A percentile compares a stretch with the other conserved stretches of the same genome.
These are phyloP conservation scores for Fusarium lyarnte DNA, from an alignment of 2,329 filamentous ascomycete genomes.

Conservation along the genomic window DNA sequence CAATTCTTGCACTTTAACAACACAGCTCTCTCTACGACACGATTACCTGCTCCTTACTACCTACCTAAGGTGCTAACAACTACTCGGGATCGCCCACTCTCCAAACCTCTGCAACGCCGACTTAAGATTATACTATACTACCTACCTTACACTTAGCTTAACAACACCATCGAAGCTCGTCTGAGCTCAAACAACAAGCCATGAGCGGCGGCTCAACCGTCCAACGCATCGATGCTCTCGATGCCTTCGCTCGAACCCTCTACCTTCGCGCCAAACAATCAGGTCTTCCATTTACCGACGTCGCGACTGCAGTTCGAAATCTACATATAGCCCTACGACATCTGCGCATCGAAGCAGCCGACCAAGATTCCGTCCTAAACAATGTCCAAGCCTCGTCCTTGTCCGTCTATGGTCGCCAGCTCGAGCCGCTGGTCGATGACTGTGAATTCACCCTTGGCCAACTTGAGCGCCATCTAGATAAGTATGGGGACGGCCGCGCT, in stretches of 20 bases:
- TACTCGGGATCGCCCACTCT: not conserved
- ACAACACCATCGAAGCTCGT: slow-evolving; percentile 3
- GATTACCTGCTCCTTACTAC: not conserved
- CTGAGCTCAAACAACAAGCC: slow-evolving; percentile 32
- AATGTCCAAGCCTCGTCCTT: slow-evolving; percentile 46
- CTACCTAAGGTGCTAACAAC: not conserved
- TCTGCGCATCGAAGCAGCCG: slow-evolving; percentile 66
- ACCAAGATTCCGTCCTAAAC: slow-evolving; percentile 65
- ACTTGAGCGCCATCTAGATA: slow-evolving; percentile 63
- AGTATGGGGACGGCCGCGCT: slow-evolving; percentile 49
- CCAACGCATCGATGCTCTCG: slow-evolving; percentile 64
- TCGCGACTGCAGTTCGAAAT: slow-evolving; percentile 60
- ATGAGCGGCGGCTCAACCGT: slow-evolving; percentile 49
- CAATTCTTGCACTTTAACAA: slow-evolving; percentile 1
- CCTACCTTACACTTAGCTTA: not conserved
- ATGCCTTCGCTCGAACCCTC: slow-evolving; percentile 64
- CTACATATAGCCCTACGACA: slow-evolving; percentile 67
- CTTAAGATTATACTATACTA: not conserved
- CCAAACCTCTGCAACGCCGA: not conserved
- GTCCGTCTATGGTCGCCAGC: slow-evolving; percentile 58
- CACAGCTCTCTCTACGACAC: not conserved
- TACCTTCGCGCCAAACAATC: slow-evolving; percentile 61
- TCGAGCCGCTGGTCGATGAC: slow-evolving; percentile 63
- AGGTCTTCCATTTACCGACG: slow-evolving; percentile 59
- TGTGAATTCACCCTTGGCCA: slow-evolving; percentile 65